phyloP scores from a whole-genome alignment of 169 alveolate species.

The Cryptosporidium viatorum region DNA sequence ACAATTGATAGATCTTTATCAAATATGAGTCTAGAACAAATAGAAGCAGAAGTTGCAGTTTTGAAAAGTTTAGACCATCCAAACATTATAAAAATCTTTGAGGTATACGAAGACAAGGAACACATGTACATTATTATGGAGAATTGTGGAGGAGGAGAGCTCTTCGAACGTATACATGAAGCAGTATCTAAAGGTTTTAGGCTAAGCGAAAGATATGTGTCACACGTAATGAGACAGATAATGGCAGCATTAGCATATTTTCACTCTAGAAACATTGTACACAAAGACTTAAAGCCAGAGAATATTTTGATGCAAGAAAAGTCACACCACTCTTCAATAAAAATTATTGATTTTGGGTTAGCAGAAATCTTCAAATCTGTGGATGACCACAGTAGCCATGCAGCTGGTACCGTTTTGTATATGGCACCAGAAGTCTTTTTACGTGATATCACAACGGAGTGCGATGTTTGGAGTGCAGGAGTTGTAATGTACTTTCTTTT shows the following conservation, averaged over 20 bases:
- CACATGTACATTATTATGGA: conserved; percentile 93
- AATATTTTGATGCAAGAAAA: conserved; percentile 91
- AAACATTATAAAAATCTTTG: conserved; percentile 89
- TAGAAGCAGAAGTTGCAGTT: conserved; percentile 80
- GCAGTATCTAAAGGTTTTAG: conserved; percentile 76
- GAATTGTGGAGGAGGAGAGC: conserved; percentile 95
- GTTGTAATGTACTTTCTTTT: conserved; percentile 89
- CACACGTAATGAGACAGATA: conserved; percentile 91
- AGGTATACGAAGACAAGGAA: conserved; percentile 91
- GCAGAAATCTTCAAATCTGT: conserved; percentile 89
- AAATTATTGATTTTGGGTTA: conserved; percentile 95
- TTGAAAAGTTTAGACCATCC: conserved; percentile 91
- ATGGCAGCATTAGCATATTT: conserved; percentile 93
- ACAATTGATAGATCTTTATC: conserved; percentile 77
- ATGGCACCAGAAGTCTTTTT: conserved; percentile 92
- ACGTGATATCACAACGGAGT: conserved; percentile 84
- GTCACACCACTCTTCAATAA: conserved; percentile 88
- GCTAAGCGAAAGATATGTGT: conserved; percentile 90
- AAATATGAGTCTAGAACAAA: conserved; percentile 77
- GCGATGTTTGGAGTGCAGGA: conserved; percentile 93
- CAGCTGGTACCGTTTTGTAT: conserved; percentile 92
- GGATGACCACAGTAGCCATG: conserved; percentile 87
- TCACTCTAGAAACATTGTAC: conserved; percentile 92
- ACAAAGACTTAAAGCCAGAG: conserved; percentile 97
- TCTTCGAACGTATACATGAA: conserved; percentile 94